A percentile compares a stretch with the other conserved stretches of the same genome.
phyloP scores from a whole-genome alignment of 2,329 filamentous ascomycete genomes.

The Chaetomium olivaceum region DNA sequence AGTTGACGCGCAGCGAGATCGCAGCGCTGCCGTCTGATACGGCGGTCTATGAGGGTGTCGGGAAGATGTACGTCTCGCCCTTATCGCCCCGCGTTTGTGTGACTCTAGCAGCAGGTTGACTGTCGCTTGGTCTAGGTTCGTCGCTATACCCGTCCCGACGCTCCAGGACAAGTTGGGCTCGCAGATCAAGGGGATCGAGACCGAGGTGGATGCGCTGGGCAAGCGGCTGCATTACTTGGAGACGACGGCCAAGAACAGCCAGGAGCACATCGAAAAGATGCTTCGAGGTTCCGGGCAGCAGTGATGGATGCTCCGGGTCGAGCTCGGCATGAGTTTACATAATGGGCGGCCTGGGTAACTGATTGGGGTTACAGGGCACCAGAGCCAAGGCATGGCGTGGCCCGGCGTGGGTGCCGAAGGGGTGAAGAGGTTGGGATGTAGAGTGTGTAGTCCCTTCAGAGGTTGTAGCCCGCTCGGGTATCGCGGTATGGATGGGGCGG shows the following conservation, averaged over 20 bases:
- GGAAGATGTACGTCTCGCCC: conserved; percentile 76
- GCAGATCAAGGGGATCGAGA: conserved; percentile 73
- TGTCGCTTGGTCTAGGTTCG: conserved; percentile 66
- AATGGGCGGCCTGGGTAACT: neutral
- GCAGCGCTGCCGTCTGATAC: conserved; percentile 73
- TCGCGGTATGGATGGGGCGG: neutral
- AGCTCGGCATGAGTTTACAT: neutral
- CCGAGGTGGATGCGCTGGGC: conserved; percentile 76
- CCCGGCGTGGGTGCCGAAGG: neutral
- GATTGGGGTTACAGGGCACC: conserved; percentile 2
- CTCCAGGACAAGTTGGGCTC: conserved; percentile 74
- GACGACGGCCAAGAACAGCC: conserved; percentile 92
- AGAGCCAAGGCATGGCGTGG: neutral
- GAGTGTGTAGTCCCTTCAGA: neutral
- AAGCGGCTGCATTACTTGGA: conserved; percentile 93
- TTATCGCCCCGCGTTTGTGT: neutral
- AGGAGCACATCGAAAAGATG: conserved; percentile 87
- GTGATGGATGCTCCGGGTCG: conserved; percentile 14
- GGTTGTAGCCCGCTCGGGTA: neutral
- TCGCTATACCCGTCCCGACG: conserved; percentile 69
- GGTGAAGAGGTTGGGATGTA: neutral
- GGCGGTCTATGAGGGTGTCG: conserved; percentile 88
- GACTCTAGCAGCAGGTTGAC: neutral
- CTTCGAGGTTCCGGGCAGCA: conserved; percentile 53
- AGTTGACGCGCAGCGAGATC: conserved; percentile 83